Base-by-base conservation (phyloP, 768 basidiomycete genomes). In the Mycena metata region DNA sequence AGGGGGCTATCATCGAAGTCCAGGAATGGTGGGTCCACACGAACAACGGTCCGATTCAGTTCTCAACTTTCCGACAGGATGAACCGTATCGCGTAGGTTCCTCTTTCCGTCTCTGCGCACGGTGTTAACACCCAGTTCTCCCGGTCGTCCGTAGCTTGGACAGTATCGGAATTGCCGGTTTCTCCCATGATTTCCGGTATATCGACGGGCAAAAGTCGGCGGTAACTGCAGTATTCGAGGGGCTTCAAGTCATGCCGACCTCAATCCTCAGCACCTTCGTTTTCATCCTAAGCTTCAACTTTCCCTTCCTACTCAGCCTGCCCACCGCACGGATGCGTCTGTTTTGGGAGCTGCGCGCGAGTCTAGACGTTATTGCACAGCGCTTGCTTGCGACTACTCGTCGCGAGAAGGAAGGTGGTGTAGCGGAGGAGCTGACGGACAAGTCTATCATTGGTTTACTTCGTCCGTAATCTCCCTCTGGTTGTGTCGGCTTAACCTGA, bases 141-240 rank as follows among this genome's bases (percentile, higher is more conserved):
- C n/a, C n/a, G n/a, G 16, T 43, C 11, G 52, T 33, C 23, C 39
- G 19, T 23, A 83, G 83, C 1, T 74, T 86, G 4, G 85, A 86
- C 69, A 80, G 77, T 52, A 79, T 84, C 55, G 83, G 85, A 12
- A 80, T 83, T 51, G 83, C 82, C 4, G 81, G 84, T 0, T 84
- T 86, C 71, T 80, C 83, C 8, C 82, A 84, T 72, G 78, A 84
- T 66, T 85, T 86, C 59, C 78, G 79, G 13, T 72, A 80, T 0
- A 76, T 86, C 17, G 77, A 79, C 5, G 83, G 83, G 16, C 78
- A 81, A 59, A 43, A 24, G 2, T 52, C 75, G 5, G 45, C 73
- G 1, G 77, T 81, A 13, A 70, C 74, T 3, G 71, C 69, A 11
- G 59, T 72, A 1, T 75, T 81, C 54, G 77, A 79, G 12, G 42